Evolutionary conservation across 2,329 filamentous ascomycete species (phyloP), one percentile per base, ranked within the genome.

Genomic region (Fusarium sublunatum): DNA sequence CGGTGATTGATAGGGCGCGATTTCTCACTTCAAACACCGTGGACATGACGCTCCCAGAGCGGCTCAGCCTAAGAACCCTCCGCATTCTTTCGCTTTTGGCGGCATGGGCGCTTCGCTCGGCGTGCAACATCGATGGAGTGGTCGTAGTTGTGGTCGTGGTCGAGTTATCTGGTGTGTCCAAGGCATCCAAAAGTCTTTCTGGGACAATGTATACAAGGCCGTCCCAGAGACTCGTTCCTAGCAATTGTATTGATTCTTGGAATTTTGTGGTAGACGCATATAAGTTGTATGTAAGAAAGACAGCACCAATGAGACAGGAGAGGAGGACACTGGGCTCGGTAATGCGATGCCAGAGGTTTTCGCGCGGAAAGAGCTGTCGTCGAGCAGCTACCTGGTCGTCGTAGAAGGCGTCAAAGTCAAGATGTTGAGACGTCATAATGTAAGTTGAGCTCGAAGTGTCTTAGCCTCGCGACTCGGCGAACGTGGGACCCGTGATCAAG

Each of bases 1-100:
- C 80, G 1, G 84, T 84, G 42, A 89, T 73, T 11, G 81, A 83
- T 35, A 88, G 74, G 19, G 84, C 82, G 52, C 83, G 83, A 53
- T 84, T 83, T 31, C 87, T 82, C 4, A 82, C 86, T 67, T 85
- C 81, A 35, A 87, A 83, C 12, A 87, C 84, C 7, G 82, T 83
- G 43, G 79, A 81, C 70, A 88, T 81, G 61, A 88, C 79, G 45
- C 83, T 80, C 34, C 80, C 79, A 6, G 79, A 74, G 47, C 72
- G 79, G 66, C 87, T 84, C 59, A 90, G 71, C 2, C 88, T 84
- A 31, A 92, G 74, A 29, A 92, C 81, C 59, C 86, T 83, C 67
- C 83, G 81, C 77, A 92, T 82, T 9, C 83, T 82, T 65, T 88
- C 83, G 72, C 86, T 88, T 75, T 92, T 93, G 25, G 83, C 82